Conservation (phyloP, 257 asterid species). For the Solanum chmielewskii region DNA sequence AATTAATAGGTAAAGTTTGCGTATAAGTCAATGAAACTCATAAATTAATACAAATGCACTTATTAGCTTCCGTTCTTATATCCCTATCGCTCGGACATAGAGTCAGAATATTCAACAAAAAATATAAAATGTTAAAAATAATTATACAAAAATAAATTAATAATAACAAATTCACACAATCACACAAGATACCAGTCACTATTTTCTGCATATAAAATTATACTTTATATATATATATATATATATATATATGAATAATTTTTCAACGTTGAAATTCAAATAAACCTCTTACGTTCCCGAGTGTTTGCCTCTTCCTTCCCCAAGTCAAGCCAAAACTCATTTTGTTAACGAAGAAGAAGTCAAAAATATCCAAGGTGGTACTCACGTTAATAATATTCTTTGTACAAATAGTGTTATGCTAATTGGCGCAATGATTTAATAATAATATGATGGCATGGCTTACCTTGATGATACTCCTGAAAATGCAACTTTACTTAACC, state of each 20-base stretch:
- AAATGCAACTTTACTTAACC: neutral
- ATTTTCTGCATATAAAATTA: neutral
- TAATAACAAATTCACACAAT: neutral
- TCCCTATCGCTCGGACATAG: accelerated
- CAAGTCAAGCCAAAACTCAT: neutral
- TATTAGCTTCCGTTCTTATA: neutral
- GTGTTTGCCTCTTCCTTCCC: neutral
- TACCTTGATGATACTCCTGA: neutral
- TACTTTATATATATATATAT: neutral
- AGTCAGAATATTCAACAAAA: neutral
- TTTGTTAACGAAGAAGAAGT: neutral
- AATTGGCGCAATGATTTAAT: neutral
- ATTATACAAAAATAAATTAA: neutral
- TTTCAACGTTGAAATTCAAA: neutral
- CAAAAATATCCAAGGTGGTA: neutral
- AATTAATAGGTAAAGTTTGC: neutral
- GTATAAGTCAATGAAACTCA: neutral
- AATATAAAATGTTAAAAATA: too few species aligned
- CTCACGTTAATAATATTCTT: neutral
- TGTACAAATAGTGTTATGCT: neutral
- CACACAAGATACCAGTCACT: neutral
- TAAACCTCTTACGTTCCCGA: neutral
- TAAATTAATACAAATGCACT: neutral
- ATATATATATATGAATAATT: neutral
- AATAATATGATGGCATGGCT: neutral